Evolutionary conservation across 164 flowering plant genomes (phyloP), one percentile per base, ranked within the genome.

Genomic region (Protea cynaroides): DNA sequence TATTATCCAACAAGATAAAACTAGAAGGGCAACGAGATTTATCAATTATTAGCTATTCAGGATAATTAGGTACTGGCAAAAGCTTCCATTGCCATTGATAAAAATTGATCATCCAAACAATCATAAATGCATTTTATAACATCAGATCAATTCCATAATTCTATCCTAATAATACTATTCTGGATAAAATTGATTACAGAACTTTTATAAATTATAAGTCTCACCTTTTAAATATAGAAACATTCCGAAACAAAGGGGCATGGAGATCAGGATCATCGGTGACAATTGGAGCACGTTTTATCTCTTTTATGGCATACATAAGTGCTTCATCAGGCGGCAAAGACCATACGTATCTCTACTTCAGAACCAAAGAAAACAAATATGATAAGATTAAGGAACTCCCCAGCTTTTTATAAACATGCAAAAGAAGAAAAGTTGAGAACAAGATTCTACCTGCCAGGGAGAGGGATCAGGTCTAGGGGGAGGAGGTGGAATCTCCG

Each of bases 151-250:
- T 9, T 24, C 9, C 23, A 64, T 37, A 22, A n/a, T 43, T 23
- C 3, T 19, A 60, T 24, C 7, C 36, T 11, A 23, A 29, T 1
- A 43, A 5, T 60, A 46, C 24, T 2, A 60, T 22, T 10, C 14
- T 38, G 9, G 49, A 11, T 18, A 43, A 34, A 50, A 14, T 23
- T 8, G 4, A 1, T 12, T 25, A 7, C 15, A 22, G 38, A 49
- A 29, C 6, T 22, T 25, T 25, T 18, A 25, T 25, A 3, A 49
- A 8, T 25, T 18, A 25, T 25, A 3, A 49, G 15, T 63, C 59
- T 37, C 79, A 89, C 98, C 98, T 87, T 71, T 73, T 79, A 67
- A 92, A 92, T 37, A 72, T 59, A 60, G 96, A 83, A 56, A 86
- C 53, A 76, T 92, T 92, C 54, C 71, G 74, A 71, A 89, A 89